Percentiles rank a stretch among this genome's conserved stretches.
Evolutionary conservation across 345 rosid species (phyloP).

Genomic region (Alliaria petiolata): DNA sequence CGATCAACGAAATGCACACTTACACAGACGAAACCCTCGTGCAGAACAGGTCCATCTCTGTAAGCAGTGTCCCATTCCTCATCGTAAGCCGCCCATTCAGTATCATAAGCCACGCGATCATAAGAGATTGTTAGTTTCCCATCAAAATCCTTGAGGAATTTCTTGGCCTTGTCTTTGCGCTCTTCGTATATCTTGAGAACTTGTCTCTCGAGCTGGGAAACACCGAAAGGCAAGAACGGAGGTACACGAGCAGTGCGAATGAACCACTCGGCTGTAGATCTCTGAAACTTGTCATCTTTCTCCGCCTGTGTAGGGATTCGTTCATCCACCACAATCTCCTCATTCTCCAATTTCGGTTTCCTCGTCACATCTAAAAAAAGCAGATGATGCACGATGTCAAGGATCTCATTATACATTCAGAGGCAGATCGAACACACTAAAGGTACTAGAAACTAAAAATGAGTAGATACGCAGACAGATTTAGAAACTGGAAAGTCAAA

Average conservation of each 20-base stretch:
- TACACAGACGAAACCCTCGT: not conserved
- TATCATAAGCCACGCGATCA: not conserved
- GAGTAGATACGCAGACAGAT: not conserved
- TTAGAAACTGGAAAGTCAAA: not conserved
- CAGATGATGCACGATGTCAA: too few species aligned
- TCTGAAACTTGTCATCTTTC: not conserved
- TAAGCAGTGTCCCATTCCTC: not conserved
- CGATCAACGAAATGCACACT: conserved; percentile 5
- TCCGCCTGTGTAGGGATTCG: not conserved
- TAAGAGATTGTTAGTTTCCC: not conserved
- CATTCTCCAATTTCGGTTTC: not conserved
- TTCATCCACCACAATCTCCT: not conserved
- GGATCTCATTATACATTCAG: not conserved
- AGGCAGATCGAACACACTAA: not conserved
- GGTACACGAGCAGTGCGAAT: not conserved
- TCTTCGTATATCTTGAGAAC: not conserved
- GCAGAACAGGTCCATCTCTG: not conserved
- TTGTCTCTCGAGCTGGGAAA: not conserved
- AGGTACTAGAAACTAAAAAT: not conserved
- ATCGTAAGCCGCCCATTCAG: not conserved
- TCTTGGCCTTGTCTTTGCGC: conserved; percentile 1
- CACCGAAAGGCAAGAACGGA: not conserved
- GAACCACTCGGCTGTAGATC: not conserved
- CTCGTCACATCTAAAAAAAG: not conserved
- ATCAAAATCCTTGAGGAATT: not conserved